phyloP scores from a whole-genome alignment of 2,329 filamentous ascomycete genomes.

The Hansfordia pulvinata region DNA sequence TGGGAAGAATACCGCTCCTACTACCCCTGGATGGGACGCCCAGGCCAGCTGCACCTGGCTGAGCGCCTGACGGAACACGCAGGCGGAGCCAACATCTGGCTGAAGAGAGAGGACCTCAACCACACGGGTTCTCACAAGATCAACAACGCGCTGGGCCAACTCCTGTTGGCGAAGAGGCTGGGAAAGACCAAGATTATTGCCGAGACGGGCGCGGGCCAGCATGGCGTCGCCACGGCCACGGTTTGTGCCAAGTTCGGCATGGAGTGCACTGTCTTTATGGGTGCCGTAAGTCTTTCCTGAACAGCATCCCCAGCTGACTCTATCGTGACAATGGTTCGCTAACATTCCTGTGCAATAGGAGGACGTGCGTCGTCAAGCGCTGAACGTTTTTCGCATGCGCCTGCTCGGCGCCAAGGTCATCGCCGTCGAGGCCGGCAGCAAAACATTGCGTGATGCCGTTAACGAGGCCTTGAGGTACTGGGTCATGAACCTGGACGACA shows the following conservation, averaged over 20 bases:
- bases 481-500: conserved; percentile 85
- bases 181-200: conserved; percentile 97
- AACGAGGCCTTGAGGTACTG: conserved; percentile 92
- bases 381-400: conserved; percentile 98
- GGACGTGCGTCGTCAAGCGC: conserved; percentile 86
- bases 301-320: background rate
- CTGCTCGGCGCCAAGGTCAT: conserved; percentile 87
- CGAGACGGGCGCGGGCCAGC: conserved; percentile 93
- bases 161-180: conserved; percentile 70
- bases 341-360: no score
- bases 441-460: conserved; percentile 74
- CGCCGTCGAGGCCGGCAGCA: conserved; percentile 80
- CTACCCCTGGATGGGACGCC: conserved; percentile 94
- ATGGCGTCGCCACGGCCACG: conserved; percentile 93
- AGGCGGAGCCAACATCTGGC: conserved; percentile 89
- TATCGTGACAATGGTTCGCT: no score
- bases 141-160: conserved; percentile 93
- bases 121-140: conserved; percentile 99
- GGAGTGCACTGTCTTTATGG: conserved; percentile 98
- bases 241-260: conserved; percentile 97
- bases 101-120: conserved; percentile 95
- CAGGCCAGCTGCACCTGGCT: conserved; percentile 81
- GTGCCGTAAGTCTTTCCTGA: conserved; percentile 39
- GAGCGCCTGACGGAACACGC: conserved; percentile 78
- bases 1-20: conserved; percentile 96